These are phyloP conservation scores for Suillus variegatus DNA, from an alignment of 768 basidiomycete genomes.

Conservation along the genomic window DNA sequence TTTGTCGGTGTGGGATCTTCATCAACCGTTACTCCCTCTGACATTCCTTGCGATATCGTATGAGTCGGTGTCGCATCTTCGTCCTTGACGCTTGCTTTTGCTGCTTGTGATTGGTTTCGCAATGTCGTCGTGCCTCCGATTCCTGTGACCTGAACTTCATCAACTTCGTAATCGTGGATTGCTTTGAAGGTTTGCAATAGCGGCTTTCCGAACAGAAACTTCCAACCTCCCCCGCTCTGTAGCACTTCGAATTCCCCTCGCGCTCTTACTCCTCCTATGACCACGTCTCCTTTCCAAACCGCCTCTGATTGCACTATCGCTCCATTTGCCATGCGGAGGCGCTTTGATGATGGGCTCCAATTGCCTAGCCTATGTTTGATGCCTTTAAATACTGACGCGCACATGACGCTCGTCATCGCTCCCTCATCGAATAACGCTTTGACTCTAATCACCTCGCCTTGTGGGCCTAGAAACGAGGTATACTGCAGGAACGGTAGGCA, in stretches of 20 bases:
- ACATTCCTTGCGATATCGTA: not conserved
- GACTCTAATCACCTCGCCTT: conserved; percentile 15
- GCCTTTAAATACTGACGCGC: not conserved
- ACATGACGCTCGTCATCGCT: conserved; percentile 11
- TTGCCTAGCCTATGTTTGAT: not conserved
- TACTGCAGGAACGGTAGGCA: not conserved
- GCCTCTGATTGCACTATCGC: not conserved
- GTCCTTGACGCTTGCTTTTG: not conserved
- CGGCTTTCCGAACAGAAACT: conserved; percentile 31
- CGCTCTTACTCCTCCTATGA: not conserved
- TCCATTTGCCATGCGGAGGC: not conserved
- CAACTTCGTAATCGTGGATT: conserved; percentile 23
- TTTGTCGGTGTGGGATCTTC: not conserved
- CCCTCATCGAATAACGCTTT: conserved; percentile 29
- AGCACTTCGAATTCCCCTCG: not conserved
- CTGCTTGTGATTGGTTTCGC: not conserved
- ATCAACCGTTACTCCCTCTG: not conserved
- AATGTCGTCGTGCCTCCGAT: not conserved
- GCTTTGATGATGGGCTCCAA: not conserved
- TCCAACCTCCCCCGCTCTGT: conserved; percentile 18
- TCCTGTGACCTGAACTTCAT: conserved; percentile 5
- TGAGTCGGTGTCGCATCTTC: no score
- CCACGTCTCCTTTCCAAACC: not conserved
- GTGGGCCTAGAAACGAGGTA: conserved; percentile 6
- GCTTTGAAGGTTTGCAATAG: conserved; percentile 22